phyloP scores from a whole-genome alignment of 1,284 basidiomycete genomes.

The Apiotrichum sp. region DNA sequence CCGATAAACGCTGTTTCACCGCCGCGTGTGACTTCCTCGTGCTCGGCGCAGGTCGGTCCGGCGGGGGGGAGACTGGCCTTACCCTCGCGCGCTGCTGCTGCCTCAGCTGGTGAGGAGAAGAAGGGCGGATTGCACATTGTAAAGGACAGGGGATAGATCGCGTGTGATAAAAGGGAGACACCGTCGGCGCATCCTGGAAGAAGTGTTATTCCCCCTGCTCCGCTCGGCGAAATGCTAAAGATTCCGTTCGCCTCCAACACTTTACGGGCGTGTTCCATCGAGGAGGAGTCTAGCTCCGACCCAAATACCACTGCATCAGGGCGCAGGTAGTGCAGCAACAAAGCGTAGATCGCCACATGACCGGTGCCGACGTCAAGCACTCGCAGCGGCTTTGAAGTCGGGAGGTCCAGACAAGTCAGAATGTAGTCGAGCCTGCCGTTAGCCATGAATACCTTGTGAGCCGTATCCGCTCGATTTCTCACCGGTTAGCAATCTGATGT shows the following conservation, averaged over 20 bases:
- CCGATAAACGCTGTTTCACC: constrained; percentile 76
- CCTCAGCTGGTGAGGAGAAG: constrained; percentile 66
- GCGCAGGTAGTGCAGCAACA: constrained; percentile 61
- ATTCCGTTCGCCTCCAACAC: constrained; percentile 59
- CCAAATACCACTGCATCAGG: constrained; percentile 58
- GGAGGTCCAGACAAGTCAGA: constrained; percentile 61
- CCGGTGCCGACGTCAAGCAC: constrained; percentile 72
- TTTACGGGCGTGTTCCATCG: constrained; percentile 55
- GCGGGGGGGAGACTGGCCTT: constrained; percentile 57
- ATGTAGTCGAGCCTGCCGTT: constrained; percentile 70
- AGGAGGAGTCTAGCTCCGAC: constrained; percentile 74
- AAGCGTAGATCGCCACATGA: constrained; percentile 80
- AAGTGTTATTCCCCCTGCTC: not conserved
- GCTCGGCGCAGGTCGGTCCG: constrained; percentile 72
- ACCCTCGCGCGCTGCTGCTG: constrained; percentile 54
- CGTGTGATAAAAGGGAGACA: not conserved
- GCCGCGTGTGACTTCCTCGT: constrained; percentile 79
- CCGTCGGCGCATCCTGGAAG: not conserved
- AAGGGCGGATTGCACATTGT: constrained; percentile 97
- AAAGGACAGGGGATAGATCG: constrained; percentile 46
- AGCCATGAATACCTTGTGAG: too few relatives aligned
- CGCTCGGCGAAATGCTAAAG: not conserved
- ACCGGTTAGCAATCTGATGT: constrained; percentile 42
- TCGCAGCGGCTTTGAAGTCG: constrained; percentile 16
- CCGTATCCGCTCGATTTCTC: not conserved